A percentile compares a stretch with the other conserved stretches of the same genome.
Evolutionary conservation across 2,329 filamentous ascomycete genomes (phyloP).

Genomic region (Phialophora expanda): DNA sequence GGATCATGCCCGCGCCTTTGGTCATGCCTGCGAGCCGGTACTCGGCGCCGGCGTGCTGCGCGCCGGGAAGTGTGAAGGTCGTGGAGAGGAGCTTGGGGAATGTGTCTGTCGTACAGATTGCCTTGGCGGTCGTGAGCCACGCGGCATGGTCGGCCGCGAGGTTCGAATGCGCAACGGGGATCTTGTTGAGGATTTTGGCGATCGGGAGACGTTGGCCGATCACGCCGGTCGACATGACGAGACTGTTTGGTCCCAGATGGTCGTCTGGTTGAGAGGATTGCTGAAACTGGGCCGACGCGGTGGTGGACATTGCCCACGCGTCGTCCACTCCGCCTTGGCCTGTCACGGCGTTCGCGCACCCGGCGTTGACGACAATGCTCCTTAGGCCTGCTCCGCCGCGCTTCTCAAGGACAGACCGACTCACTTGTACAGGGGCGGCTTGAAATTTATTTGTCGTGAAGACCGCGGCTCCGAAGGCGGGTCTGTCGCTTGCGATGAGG

Average conservation of each 20-base stretch:
- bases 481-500: constrained; percentile 81
- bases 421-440: constrained; percentile 90
- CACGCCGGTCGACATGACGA: constrained; percentile 98
- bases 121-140: constrained; percentile 84
- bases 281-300: constrained; percentile 72
- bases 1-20: constrained; percentile 98
- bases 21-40: constrained; percentile 94
- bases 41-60: constrained; percentile 59
- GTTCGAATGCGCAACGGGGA: constrained; percentile 74
- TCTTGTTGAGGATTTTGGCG: constrained; percentile 81
- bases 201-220: constrained; percentile 95
- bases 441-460: constrained; percentile 99
- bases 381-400: constrained; percentile 72
- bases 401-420: constrained; percentile 70
- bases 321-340: constrained; percentile 88
- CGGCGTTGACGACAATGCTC: constrained; percentile 89
- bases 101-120: constrained; percentile 97
- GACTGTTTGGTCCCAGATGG: constrained; percentile 64
- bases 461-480: constrained; percentile 86
- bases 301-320: constrained; percentile 79
- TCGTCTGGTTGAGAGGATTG: constrained; percentile 41
- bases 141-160: constrained; percentile 78
- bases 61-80: constrained; percentile 82
- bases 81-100: constrained; percentile 93
- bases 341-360: constrained; percentile 96